Evolutionary conservation across 352 stramenopile genomes (phyloP).

Genomic region (Plasmopara halstedii): DNA sequence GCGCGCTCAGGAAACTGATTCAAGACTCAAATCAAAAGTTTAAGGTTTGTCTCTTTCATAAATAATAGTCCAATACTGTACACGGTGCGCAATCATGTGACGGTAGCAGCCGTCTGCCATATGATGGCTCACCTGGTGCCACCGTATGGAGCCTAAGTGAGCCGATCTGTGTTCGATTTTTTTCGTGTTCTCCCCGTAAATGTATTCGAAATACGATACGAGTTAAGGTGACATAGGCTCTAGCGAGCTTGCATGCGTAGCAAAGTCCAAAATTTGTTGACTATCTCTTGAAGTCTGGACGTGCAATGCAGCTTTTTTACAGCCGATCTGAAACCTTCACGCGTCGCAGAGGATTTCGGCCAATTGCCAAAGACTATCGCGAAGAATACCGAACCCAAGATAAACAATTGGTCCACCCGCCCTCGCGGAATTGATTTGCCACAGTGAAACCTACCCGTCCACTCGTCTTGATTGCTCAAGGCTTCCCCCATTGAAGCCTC

Average conservation of each 20-base stretch:
- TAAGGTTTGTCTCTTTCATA: neutral
- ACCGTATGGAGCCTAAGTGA: neutral
- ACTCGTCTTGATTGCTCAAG: neutral
- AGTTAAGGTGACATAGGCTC: neutral
- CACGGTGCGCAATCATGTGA: neutral
- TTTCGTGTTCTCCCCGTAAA: slow-evolving; percentile 7
- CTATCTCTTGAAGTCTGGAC: too few species aligned
- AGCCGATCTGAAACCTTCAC: slow-evolving; percentile 3
- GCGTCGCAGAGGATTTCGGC: slow-evolving; percentile 17
- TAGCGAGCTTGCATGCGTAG: neutral
- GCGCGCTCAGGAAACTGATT: neutral
- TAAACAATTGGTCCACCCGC: slow-evolving; percentile 12
- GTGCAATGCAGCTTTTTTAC: slow-evolving; percentile 19
- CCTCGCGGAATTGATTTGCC: neutral
- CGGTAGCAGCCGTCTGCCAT: neutral
- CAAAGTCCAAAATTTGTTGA: neutral
- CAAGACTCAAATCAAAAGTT: neutral
- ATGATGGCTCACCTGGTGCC: neutral
- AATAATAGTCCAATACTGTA: neutral
- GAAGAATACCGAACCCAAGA: slow-evolving; percentile 14
- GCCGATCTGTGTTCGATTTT: slow-evolving; percentile 20
- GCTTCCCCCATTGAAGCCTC: neutral
- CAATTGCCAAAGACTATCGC: slow-evolving; percentile 16
- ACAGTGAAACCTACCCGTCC: slow-evolving; percentile 4
- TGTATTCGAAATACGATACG: slow-evolving; percentile 16